Evolutionary conservation across 2,329 filamentous ascomycete species (phyloP), one percentile per base, ranked within the genome.

Genomic region (Diaporthe helianthi): DNA sequence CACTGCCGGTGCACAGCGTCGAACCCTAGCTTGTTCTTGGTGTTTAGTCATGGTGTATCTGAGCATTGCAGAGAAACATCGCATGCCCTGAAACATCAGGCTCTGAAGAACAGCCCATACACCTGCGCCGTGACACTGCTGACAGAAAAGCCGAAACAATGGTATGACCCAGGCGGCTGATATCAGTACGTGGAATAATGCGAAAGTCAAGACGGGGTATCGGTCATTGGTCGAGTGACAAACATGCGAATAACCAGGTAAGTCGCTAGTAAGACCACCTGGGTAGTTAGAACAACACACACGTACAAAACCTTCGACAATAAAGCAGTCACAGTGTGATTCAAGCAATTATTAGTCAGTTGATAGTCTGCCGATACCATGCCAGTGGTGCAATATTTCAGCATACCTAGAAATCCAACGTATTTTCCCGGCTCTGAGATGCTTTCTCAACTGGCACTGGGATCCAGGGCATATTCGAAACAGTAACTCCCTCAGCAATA

Each of bases 1-100:
- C 26, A 36, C 33, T 24, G 9, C 4, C 22, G 2, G 22, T 19
- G 8, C 7, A 19, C 24, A 36, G 15, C 13, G 3, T 49, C 13
- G 19, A 19, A 19, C 10, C 29, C 19, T 19, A 19, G 44, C 58
- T 22, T 9, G 19, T 17, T 46, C 22, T 24, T 19, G 19, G 46
- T 61, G 24, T 13, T 13, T 19, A 47, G 29, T 19, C 19, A 24
- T 63, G 44, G 26, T 36, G 22, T 2, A 31, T 12, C 38, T 31
- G 6, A 38, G 15, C 24, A 46, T 19, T 36, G 29, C 19, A 31
- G n/a, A 36, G 29, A 49, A 63, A 49, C 44, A 63, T 6, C 5
- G 58, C 58, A 26, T 63, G 13, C 58, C 29, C 29, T 63, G 58
- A 49, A 63, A 63, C 58, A 36, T 31, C 41, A 47, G 29, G 58